phyloP scores from a whole-genome alignment of 2,329 filamentous ascomycete species.

The Herpomyces periplanetae region DNA sequence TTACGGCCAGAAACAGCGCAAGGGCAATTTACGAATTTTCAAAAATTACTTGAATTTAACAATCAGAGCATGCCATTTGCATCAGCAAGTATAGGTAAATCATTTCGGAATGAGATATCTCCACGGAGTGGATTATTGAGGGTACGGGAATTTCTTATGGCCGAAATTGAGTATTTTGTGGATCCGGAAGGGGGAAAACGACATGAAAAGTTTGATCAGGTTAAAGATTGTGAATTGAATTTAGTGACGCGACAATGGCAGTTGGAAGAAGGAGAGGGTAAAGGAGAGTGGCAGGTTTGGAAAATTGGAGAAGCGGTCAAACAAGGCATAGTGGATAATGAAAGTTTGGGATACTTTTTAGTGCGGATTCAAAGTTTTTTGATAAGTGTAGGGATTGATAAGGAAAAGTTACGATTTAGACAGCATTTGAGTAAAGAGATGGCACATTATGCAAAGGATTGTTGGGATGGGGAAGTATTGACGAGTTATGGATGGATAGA shows the following conservation, averaged over 20 bases:
- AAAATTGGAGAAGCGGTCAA: constrained; percentile 55
- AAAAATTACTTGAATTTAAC: constrained; percentile 84
- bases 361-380: constrained; percentile 76
- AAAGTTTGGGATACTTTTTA: constrained; percentile 89
- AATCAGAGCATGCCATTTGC: constrained; percentile 83
- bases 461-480: constrained; percentile 79
- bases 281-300: constrained; percentile 30
- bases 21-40: constrained; percentile 89
- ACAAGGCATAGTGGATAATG: constrained; percentile 55
- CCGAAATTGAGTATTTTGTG: constrained; percentile 93
- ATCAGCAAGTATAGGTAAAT: constrained; percentile 84
- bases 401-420: constrained; percentile 60
- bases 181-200: constrained; percentile 83
- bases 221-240: constrained; percentile 42
- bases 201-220: constrained; percentile 48
- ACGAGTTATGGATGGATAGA: constrained; percentile 92
- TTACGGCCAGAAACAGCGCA: constrained; percentile 81
- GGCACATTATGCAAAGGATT: constrained; percentile 83
- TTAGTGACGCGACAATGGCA: constrained; percentile 57
- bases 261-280: constrained; percentile 41
- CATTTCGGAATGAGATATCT: constrained; percentile 91
- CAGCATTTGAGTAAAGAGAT: constrained; percentile 79
- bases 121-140: constrained; percentile 60
- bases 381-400: constrained; percentile 48
- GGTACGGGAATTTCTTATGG: constrained; percentile 92